Evolutionary conservation across 495 filamentous ascomycete genomes (phyloP).

Genomic region (Annulohypoxylon stygium): DNA sequence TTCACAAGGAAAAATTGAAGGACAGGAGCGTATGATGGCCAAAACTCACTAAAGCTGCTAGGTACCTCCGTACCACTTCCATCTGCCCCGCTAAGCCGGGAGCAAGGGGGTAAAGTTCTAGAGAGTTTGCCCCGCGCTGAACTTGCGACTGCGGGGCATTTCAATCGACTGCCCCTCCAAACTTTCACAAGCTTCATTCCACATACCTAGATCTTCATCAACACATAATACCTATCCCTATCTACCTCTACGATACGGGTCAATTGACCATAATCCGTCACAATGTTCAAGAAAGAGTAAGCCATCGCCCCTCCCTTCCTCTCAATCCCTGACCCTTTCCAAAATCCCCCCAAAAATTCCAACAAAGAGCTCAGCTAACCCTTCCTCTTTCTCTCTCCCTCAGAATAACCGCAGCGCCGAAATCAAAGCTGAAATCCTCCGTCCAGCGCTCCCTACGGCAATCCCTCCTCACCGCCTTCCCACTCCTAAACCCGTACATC

Average conservation of each 20-base stretch:
- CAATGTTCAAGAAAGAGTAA: conserved; percentile 95
- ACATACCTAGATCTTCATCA: conserved; percentile 13
- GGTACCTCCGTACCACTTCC: conserved; percentile 37
- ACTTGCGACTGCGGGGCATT: conserved; percentile 39
- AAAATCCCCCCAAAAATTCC: not conserved
- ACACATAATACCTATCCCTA: not conserved
- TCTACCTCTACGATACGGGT: conserved; percentile 13
- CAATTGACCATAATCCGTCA: conserved; percentile 49
- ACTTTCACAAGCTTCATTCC: conserved; percentile 50
- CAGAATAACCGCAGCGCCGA: conserved; percentile 76
- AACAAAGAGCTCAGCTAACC: conserved; percentile 28
- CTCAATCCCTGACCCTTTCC: not conserved
- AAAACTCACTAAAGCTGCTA: not conserved
- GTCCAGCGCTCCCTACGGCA: conserved; percentile 87
- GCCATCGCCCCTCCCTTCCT: conserved; percentile 34
- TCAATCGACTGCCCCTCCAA: conserved; percentile 50
- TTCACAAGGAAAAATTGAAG: not conserved
- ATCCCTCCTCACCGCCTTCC: conserved; percentile 85
- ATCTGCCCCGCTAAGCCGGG: conserved; percentile 26
- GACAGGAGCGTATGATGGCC: not conserved
- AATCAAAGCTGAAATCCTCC: conserved; percentile 97
- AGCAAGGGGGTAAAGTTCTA: conserved; percentile 11
- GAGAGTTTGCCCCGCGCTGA: conserved; percentile 44
- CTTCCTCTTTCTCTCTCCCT: not conserved
- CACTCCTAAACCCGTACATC: conserved; percentile 86